Evolutionary conservation across 2,329 filamentous ascomycete species (phyloP), one percentile per base, ranked within the genome.

Genomic region (Neobulgaria alba): DNA sequence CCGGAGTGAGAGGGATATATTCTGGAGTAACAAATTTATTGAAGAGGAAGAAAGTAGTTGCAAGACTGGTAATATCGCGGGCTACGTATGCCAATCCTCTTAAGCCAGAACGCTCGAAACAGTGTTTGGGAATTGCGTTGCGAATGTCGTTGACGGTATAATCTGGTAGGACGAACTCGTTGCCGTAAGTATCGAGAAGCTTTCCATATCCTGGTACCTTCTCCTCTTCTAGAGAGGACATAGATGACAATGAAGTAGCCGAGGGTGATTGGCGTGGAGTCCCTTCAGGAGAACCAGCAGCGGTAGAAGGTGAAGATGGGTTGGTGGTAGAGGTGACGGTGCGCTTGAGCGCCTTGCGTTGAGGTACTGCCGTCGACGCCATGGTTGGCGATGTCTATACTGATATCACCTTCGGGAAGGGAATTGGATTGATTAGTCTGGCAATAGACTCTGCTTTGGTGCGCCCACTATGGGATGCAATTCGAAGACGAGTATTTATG

Each of bases 61-160:
- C 81, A 29, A 96, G 69, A 55, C 73, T 77, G 51, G 69, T 64
- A 33, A 93, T 62, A 65, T 98, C 92, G 48, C 90, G 81, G 58
- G 79, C 74, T 56, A 96, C 89, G 66, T 96, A 96, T 58, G 62
- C 67, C 61, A 95, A 71, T 52, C 89, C 83, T 51, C 69, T 78
- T 51, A 77, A 62, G 47, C 77, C 85, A 34, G 86, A 94, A 47
- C 92, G 83, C 71, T 95, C 74, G 65, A 84, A 96, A 76, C 92
- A 98, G 74, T 95, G 92, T 67, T 89, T 87, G 51, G 92, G 92
- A 54, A 98, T 98, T 62, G 92, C 92, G 67, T 95, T 85, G 59
- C 87, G 82, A 61, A 98, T 90, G 61, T 98, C 78, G 73, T 95
- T 95, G 75, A 98, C 94, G 61, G 88, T 94, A 72, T 84, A 98